Evolutionary conservation across 371 early-diverging fungal species (phyloP).

Genomic region (Actinomortierella ambigua): DNA sequence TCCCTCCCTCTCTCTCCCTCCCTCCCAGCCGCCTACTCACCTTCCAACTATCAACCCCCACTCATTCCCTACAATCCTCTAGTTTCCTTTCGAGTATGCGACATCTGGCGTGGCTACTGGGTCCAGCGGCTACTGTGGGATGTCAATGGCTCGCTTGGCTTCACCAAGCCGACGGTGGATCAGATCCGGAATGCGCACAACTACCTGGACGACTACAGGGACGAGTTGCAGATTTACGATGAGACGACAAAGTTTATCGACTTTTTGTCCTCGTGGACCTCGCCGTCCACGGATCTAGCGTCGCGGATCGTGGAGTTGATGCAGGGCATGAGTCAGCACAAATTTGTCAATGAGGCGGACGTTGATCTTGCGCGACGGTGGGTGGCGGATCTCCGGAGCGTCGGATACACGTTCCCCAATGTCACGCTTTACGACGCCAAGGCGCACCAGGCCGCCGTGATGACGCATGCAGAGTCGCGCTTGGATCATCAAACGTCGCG

Average conservation of each 20-base stretch:
- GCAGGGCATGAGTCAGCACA: conserved; percentile 5
- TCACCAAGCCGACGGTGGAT: background rate
- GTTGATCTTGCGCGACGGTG: conserved; percentile 8
- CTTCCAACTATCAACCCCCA: background rate
- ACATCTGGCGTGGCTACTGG: background rate
- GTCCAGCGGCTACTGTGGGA: conserved; percentile 2
- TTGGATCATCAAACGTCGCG: background rate
- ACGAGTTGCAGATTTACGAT: background rate
- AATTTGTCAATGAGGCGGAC: conserved; percentile 2
- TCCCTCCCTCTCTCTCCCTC: conserved; percentile 1
- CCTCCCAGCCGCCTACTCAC: background rate
- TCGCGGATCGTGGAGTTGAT: conserved; percentile 10
- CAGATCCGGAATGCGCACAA: background rate
- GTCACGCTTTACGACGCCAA: background rate
- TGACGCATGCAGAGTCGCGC: background rate
- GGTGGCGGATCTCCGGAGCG: conserved; percentile 8
- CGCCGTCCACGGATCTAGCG: background rate
- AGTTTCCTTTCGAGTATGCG: conserved; percentile 11
- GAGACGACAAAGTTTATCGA: conserved; percentile 5
- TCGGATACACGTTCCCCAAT: conserved; percentile 6
- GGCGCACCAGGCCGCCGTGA: background rate
- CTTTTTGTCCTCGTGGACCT: conserved; percentile 3
- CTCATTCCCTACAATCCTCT: background rate
- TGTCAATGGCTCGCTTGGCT: background rate
- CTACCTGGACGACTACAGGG: background rate